A percentile compares a stretch with the other conserved stretches of the same genome.
phyloP scores from a whole-genome alignment of 768 basidiomycete species.

The Glaciozyma martinii region DNA sequence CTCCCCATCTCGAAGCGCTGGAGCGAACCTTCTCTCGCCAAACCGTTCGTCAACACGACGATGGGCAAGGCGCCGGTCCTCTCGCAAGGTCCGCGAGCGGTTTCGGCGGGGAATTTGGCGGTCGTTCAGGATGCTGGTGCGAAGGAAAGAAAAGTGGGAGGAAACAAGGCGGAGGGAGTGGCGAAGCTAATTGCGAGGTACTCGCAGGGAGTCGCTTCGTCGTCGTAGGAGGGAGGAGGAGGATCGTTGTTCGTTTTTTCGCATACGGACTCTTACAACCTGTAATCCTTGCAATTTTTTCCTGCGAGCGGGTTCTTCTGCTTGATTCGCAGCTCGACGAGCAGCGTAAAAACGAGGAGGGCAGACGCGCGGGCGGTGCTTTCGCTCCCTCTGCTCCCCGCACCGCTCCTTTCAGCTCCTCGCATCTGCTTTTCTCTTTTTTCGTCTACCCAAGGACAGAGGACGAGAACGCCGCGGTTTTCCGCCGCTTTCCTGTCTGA shows the following conservation, averaged over 20 bases:
- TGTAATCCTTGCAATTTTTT: neutral
- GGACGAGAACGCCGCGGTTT: too few relatives aligned
- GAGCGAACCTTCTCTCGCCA: conserved; percentile 3
- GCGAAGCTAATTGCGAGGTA: neutral
- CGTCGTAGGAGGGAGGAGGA: neutral
- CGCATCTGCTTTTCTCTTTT: too few relatives aligned
- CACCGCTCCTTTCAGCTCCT: too few relatives aligned
- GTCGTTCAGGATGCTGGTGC: neutral
- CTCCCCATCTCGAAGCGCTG: neutral
- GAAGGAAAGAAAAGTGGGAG: neutral
- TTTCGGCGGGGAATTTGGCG: too few relatives aligned
- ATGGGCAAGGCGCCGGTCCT: neutral
- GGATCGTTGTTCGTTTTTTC: neutral
- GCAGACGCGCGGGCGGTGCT: too few relatives aligned
- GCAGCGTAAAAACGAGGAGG: too few relatives aligned
- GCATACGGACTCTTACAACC: neutral
- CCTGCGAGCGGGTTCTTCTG: neutral
- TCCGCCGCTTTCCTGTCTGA: too few relatives aligned
- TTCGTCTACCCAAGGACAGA: too few relatives aligned
- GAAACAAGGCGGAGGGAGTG: neutral
- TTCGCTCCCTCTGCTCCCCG: too few relatives aligned
- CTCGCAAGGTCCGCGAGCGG: neutral
- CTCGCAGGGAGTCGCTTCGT: neutral
- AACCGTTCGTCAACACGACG: conserved; percentile 27
- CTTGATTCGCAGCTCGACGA: too few relatives aligned